These are phyloP conservation scores for Cladosporium sp. DNA, from an alignment of 2,329 filamentous ascomycete species.

Conservation along the genomic window DNA sequence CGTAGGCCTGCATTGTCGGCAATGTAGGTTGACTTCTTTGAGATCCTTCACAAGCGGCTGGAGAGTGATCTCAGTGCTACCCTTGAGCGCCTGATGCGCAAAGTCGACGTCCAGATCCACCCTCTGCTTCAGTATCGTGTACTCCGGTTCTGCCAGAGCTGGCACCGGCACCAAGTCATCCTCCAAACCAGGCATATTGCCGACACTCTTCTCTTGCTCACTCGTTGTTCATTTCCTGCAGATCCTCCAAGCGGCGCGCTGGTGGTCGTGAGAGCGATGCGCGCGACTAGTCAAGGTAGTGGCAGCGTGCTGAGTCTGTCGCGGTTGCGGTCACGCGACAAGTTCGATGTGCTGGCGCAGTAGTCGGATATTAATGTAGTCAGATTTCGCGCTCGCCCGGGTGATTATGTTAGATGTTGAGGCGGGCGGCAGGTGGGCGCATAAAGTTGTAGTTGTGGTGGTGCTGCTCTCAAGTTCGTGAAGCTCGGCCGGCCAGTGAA, in stretches of 20 bases:
- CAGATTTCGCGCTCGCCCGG: neutral
- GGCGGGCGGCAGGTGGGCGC: neutral
- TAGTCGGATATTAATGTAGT: neutral
- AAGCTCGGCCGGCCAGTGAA: slow-evolving; percentile 3
- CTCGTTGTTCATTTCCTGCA: slow-evolving; percentile 2
- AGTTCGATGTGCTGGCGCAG: neutral
- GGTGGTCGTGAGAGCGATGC: neutral
- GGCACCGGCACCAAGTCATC: slow-evolving; percentile 9
- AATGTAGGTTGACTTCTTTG: slow-evolving; percentile 55
- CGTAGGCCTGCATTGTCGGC: slow-evolving; percentile 57
- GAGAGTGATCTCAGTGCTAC: slow-evolving; percentile 77
- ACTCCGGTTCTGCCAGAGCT: slow-evolving; percentile 34
- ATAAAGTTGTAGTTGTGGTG: neutral
- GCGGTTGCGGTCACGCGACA: neutral
- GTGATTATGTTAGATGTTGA: neutral
- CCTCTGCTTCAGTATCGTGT: slow-evolving; percentile 72
- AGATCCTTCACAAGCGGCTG: slow-evolving; percentile 58
- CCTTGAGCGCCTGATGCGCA: slow-evolving; percentile 66
- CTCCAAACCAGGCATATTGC: slow-evolving; percentile 9
- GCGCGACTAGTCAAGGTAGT: neutral
- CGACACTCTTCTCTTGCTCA: neutral
- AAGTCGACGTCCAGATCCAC: slow-evolving; percentile 90
- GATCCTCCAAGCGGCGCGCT: neutral
- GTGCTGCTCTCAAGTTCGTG: neutral
- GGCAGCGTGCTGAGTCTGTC: neutral